Conservation (phyloP, 2,329 filamentous ascomycete species). For the Didymella exigua region DNA sequence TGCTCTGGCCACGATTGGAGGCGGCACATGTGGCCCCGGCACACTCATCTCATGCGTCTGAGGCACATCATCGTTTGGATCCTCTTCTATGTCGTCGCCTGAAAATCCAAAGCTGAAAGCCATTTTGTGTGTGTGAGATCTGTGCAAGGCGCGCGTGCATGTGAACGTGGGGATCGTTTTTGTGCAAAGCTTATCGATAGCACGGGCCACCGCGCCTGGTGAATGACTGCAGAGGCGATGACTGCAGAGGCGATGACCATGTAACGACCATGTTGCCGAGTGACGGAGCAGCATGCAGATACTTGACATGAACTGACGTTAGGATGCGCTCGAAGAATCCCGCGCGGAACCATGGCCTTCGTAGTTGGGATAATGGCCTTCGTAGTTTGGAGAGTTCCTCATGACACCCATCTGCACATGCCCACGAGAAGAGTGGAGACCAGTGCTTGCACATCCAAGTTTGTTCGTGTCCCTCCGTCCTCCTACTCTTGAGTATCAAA, state of each 20-base stretch:
- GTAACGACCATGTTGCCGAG: not conserved
- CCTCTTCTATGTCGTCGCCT: slow-evolving; percentile 63
- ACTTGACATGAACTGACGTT: not conserved
- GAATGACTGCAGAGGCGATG: not conserved
- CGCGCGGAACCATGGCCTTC: too few relatives aligned
- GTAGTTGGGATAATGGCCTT: too few relatives aligned
- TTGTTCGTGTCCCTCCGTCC: not conserved
- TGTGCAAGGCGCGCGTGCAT: not conserved
- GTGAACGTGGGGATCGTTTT: slow-evolving; percentile 21
- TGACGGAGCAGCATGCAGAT: not conserved
- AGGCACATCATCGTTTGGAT: slow-evolving; percentile 44
- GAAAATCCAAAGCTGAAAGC: slow-evolving; percentile 64
- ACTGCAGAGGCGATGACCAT: not conserved
- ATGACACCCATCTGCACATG: not conserved
- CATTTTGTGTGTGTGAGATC: slow-evolving; percentile 24
- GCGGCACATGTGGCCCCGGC: slow-evolving; percentile 24
- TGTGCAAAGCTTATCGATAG: slow-evolving; percentile 17
- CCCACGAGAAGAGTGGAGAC: not conserved
- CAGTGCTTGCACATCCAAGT: not conserved
- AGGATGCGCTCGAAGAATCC: too few relatives aligned
- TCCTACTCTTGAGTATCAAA: not conserved
- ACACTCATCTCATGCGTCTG: slow-evolving; percentile 10
- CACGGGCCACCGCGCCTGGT: slow-evolving; percentile 2
- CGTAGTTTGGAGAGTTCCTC: too few relatives aligned
- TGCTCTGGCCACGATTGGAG: slow-evolving; percentile 45